Percentiles rank a stretch among this genome's conserved stretches.
These are phyloP conservation scores for Geum urbanum DNA, from an alignment of 306 rosid genomes.

Conservation along the genomic window DNA sequence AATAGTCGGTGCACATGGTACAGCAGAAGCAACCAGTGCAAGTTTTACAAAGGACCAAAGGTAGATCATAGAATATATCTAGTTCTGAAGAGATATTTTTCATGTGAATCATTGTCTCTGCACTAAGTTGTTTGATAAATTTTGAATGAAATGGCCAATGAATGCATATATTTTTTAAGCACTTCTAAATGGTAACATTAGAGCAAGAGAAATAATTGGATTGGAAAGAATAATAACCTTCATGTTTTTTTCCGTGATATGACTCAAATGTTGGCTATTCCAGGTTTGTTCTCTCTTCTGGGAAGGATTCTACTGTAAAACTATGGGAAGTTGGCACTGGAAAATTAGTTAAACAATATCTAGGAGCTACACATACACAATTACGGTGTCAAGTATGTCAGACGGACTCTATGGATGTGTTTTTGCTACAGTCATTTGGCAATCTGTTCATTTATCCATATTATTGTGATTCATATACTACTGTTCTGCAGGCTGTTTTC, in stretches of 20 bases:
- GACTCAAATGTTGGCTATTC: slow-evolving; percentile 25
- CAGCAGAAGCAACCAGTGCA: slow-evolving; percentile 80
- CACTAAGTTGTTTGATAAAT: slow-evolving; percentile 1
- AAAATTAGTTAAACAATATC: slow-evolving; percentile 76
- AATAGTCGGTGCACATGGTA: slow-evolving; percentile 72
- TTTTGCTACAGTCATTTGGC: too few relatives aligned
- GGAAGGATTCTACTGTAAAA: slow-evolving; percentile 81
- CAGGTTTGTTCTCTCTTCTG: slow-evolving; percentile 87
- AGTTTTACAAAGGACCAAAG: slow-evolving; percentile 75
- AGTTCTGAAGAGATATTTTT: background rate
- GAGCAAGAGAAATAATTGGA: background rate
- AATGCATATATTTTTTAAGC: background rate
- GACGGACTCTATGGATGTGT: background rate
- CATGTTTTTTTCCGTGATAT: slow-evolving; percentile 13
- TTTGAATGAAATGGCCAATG: background rate
- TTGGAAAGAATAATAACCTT: background rate
- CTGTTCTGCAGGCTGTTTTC: slow-evolving; percentile 65
- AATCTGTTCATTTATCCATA: background rate
- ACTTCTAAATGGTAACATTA: background rate
- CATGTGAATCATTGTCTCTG: background rate
- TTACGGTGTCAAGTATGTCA: slow-evolving; percentile 66
- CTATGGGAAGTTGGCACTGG: slow-evolving; percentile 94
- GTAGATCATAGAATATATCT: slow-evolving; percentile 32
- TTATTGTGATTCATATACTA: slow-evolving; percentile 10
- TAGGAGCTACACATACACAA: slow-evolving; percentile 72